Percentiles rank a stretch among this genome's conserved stretches.
phyloP scores from a whole-genome alignment of 192 early-diverging fungal genomes.

The Backusella circina region DNA sequence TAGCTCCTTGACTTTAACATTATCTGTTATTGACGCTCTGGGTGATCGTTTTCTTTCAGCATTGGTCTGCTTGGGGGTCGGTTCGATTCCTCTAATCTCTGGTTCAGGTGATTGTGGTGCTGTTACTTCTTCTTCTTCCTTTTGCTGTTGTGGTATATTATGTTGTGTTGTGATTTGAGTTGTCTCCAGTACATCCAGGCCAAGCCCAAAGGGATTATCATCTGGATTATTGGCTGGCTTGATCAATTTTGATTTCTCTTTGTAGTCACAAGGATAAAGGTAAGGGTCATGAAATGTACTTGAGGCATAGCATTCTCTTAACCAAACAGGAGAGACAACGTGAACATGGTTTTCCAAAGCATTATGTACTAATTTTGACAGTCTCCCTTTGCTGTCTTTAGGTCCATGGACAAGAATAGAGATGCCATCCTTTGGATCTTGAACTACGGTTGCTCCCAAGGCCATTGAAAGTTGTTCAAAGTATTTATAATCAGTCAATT shows the following conservation, averaged over 20 bases:
- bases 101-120: neutral
- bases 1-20: neutral
- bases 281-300: too few relatives aligned
- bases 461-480: neutral
- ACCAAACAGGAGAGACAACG: neutral
- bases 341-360: neutral
- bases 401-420: neutral
- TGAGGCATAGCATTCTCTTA: neutral
- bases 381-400: neutral
- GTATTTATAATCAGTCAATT: neutral
- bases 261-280: neutral
- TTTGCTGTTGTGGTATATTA: neutral
- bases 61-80: neutral
- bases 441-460: neutral
- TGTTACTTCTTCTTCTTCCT: neutral
- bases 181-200: neutral
- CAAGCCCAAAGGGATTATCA: conserved; percentile 1
- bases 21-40: neutral
- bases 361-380: neutral
- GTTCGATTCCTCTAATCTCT: neutral
- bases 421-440: neutral
- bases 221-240: neutral
- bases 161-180: neutral
- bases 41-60: neutral
- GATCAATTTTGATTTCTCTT: neutral